Conservation (phyloP, 305 asterid species). For the Fraxinus xanthoxyloides region DNA sequence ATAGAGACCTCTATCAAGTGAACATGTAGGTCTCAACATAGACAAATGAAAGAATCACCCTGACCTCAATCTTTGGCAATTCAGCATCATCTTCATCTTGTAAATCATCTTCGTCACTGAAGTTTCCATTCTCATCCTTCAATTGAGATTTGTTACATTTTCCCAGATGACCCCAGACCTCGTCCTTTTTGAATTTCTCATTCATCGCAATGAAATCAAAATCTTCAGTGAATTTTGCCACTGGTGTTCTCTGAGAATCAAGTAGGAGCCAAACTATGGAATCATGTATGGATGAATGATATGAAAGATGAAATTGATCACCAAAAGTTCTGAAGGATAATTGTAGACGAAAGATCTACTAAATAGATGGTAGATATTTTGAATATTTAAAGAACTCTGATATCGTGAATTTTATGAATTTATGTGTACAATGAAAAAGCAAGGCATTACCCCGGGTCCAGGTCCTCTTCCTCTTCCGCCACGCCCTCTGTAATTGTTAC, state of each 20-base stretch:
- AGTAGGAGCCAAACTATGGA: background rate
- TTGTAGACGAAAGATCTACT: background rate
- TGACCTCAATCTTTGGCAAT: slow-evolving; percentile 35
- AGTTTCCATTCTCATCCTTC: slow-evolving; percentile 37
- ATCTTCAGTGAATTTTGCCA: slow-evolving; percentile 46
- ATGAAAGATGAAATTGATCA: background rate
- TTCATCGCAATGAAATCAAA: slow-evolving; percentile 80
- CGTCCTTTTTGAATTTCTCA: slow-evolving; percentile 76
- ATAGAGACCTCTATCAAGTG: background rate
- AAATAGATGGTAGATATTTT: background rate
- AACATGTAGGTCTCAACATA: background rate
- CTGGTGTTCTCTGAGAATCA: slow-evolving; percentile 19
- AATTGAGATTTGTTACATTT: slow-evolving; percentile 30
- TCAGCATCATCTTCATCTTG: slow-evolving; percentile 36
- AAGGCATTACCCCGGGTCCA: slow-evolving; percentile 41
- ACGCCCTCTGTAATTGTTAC: slow-evolving; percentile 78
- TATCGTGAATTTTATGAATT: background rate
- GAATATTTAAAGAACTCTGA: background rate
- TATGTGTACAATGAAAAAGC: background rate
- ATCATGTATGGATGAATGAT: background rate
- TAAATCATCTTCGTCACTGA: slow-evolving; percentile 36
- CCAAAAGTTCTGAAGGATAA: background rate
- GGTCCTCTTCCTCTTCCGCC: slow-evolving; percentile 73
- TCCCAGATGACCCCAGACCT: slow-evolving; percentile 65
- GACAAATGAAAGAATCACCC: slow-evolving; percentile 17